A percentile compares a stretch with the other conserved stretches of the same genome.
These are phyloP conservation scores for Solanum dulcamara DNA, from an alignment of 257 asterid genomes.

Conservation along the genomic window DNA sequence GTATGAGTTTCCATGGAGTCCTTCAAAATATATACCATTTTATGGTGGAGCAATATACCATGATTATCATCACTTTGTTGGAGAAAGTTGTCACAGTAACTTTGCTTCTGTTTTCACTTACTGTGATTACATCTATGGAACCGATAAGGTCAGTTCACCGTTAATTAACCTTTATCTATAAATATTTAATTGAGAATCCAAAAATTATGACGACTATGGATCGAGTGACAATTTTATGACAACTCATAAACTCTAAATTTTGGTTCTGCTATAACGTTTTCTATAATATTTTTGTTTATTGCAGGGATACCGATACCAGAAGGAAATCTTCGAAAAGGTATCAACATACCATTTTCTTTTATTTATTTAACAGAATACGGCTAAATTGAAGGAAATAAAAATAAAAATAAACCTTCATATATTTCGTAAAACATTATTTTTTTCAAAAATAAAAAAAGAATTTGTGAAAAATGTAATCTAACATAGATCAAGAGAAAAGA, in stretches of 20 bases:
- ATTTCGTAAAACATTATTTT: not conserved
- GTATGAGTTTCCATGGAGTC: constrained; percentile 80
- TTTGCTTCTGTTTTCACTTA: constrained; percentile 76
- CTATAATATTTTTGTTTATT: not conserved
- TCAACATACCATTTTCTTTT: not conserved
- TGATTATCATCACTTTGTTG: constrained; percentile 75
- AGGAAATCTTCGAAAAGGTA: constrained; percentile 50
- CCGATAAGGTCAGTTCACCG: constrained; percentile 42
- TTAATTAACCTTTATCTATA: not conserved
- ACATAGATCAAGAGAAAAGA: not conserved
- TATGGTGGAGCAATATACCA: constrained; percentile 76
- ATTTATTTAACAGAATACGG: not conserved
- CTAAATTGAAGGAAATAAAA: not conserved
- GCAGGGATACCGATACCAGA: constrained; percentile 55
- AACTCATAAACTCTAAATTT: not conserved
- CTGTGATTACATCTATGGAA: constrained; percentile 65
- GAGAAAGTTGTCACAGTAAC: constrained; percentile 58
- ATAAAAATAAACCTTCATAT: not conserved
- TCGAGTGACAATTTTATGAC: not conserved
- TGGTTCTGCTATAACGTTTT: not conserved
- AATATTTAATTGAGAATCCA: not conserved
- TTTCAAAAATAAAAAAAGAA: not conserved
- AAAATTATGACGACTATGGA: not conserved
- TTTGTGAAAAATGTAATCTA: not conserved
- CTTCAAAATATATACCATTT: constrained; percentile 56